Percentiles rank a stretch among this genome's conserved stretches.
Evolutionary conservation across 495 filamentous ascomycete genomes (phyloP).

Genomic region (Pyrenula aspistea): DNA sequence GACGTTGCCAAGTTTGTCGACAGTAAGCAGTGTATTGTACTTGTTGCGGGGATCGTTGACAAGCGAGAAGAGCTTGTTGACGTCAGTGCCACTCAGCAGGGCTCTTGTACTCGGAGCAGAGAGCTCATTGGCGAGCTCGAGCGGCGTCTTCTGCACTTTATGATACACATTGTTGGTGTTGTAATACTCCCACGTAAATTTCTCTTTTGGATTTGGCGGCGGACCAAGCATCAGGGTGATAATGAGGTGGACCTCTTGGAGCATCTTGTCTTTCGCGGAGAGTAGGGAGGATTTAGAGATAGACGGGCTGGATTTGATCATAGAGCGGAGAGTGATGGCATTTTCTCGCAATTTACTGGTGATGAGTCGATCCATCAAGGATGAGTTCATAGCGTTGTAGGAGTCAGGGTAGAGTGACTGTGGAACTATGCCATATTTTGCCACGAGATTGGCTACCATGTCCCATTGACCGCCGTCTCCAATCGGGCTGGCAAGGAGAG

Average conservation of each 20-base stretch:
- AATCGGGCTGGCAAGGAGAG: slow-evolving; percentile 51
- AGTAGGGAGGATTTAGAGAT: slow-evolving; percentile 24
- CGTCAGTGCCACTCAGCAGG: slow-evolving; percentile 33
- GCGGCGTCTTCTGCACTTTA: slow-evolving; percentile 48
- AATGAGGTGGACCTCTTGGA: slow-evolving; percentile 65
- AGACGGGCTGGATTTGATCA: slow-evolving; percentile 20
- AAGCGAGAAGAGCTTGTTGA: slow-evolving; percentile 57
- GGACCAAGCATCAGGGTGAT: slow-evolving; percentile 69
- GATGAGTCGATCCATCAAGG: slow-evolving; percentile 58
- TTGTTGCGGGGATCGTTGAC: slow-evolving; percentile 75
- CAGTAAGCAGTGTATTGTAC: slow-evolving; percentile 57
- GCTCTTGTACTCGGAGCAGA: slow-evolving; percentile 23
- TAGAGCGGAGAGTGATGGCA: slow-evolving; percentile 48
- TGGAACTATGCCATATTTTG: slow-evolving; percentile 76
- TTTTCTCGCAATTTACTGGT: slow-evolving; percentile 82
- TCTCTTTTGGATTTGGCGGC: slow-evolving; percentile 50
- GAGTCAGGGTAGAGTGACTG: slow-evolving; percentile 69
- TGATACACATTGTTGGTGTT: slow-evolving; percentile 52
- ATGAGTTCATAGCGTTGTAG: slow-evolving; percentile 59
- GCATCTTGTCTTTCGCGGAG: slow-evolving; percentile 52
- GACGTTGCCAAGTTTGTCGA: slow-evolving; percentile 68
- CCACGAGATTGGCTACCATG: slow-evolving; percentile 76
- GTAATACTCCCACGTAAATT: slow-evolving; percentile 67
- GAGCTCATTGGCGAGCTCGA: slow-evolving; percentile 52
- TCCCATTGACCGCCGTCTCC: slow-evolving; percentile 86